Conservation (phyloP, 2,329 filamentous ascomycete species). For the Fusarium sambucinum region DNA sequence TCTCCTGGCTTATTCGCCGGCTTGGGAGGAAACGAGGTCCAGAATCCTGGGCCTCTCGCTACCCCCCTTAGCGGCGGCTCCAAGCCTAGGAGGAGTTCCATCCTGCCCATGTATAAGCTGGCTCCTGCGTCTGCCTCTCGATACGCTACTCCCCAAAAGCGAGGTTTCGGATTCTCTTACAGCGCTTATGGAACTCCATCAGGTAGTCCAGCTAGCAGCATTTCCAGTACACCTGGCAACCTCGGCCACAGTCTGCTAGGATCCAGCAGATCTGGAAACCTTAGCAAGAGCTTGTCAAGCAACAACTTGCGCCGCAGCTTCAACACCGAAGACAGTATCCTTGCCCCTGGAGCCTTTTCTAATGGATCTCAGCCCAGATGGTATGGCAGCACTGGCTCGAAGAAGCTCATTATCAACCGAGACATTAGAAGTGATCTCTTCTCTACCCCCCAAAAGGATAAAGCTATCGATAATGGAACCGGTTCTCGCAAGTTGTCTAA, state of each 20-base stretch:
- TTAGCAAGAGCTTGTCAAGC: conserved; percentile 89
- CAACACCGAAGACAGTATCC: conserved; percentile 85
- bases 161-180: conserved; percentile 92
- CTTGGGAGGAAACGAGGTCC: conserved; percentile 70
- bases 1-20: conserved; percentile 87
- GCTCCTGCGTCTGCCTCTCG: conserved; percentile 84
- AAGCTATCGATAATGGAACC: conserved; percentile 55
- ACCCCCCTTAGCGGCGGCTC: conserved; percentile 83
- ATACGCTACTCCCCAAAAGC: conserved; percentile 85
- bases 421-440: conserved; percentile 81
- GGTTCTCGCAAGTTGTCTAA: conserved; percentile 74
- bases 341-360: conserved; percentile 87
- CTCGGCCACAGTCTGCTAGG: conserved; percentile 74
- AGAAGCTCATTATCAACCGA: conserved; percentile 93
- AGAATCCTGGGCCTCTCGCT: conserved; percentile 88
- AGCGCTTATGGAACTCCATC: conserved; percentile 88
- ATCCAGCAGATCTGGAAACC: conserved; percentile 75
- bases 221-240: conserved; percentile 74
- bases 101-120: conserved; percentile 87
- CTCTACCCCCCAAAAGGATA: conserved; percentile 69
- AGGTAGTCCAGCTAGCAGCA: conserved; percentile 73
- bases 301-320: conserved; percentile 87
- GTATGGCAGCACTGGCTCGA: conserved; percentile 78
- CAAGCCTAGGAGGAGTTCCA: conserved; percentile 82
- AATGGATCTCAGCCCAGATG: conserved; percentile 72